These are phyloP conservation scores for Sextonia rubra DNA, from an alignment of 164 flowering plant genomes.

Conservation along the genomic window DNA sequence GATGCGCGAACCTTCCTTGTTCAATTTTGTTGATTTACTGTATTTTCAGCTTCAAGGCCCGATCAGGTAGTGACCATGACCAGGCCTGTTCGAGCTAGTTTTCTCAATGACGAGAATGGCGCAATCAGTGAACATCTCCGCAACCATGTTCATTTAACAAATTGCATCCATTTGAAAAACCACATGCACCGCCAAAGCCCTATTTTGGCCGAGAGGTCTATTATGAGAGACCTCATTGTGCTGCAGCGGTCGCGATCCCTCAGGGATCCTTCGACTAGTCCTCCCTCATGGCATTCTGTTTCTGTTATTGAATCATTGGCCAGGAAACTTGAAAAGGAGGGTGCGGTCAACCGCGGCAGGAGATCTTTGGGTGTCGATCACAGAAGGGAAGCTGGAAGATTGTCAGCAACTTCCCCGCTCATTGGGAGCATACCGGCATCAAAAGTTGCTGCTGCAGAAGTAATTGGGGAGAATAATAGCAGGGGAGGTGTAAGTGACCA, in stretches of 20 bases:
- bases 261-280: constrained; percentile 92
- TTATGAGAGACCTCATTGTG: constrained; percentile 81
- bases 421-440: constrained; percentile 34
- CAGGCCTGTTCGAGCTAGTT: constrained; percentile 61
- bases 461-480: constrained; percentile 22
- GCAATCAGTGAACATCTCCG: constrained; percentile 82
- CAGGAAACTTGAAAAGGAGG: constrained; percentile 17
- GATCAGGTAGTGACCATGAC: constrained; percentile 64
- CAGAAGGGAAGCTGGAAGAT: constrained; percentile 37
- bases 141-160: constrained; percentile 91
- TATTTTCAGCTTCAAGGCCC: constrained; percentile 16
- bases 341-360: constrained; percentile 43
- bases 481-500: constrained; percentile 30
- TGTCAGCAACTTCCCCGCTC: constrained; percentile 46
- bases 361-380: constrained; percentile 53
- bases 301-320: constrained; percentile 49
- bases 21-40: constrained; percentile 5
- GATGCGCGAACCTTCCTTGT: not conserved
- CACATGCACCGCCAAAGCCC: constrained; percentile 97
- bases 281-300: constrained; percentile 88
- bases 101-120: constrained; percentile 81
- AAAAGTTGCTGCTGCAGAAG: constrained; percentile 53
- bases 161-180: constrained; percentile 96
- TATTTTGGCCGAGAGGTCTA: constrained; percentile 62
- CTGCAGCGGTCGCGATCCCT: constrained; percentile 91